Evolutionary conservation across 495 filamentous ascomycete species (phyloP), one percentile per base, ranked within the genome.

Genomic region (Neurospora sp.): DNA sequence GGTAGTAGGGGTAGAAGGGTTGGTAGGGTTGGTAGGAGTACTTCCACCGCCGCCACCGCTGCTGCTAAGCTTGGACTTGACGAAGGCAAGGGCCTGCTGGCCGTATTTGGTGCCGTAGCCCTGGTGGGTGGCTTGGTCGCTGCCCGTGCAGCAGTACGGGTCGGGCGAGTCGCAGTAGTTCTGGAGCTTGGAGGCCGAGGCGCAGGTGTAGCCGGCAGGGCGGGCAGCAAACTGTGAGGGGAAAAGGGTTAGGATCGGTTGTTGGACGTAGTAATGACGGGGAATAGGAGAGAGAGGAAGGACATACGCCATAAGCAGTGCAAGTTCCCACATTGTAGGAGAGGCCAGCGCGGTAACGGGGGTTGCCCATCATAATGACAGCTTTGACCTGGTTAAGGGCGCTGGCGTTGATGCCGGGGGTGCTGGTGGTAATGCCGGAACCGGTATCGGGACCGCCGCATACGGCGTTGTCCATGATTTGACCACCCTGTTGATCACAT

Each of bases 141-240:
- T 89, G 71, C 89, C 89, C 69, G 85, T 89, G 82, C 88, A 90
- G 84, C 89, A 91, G 79, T 89, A 90, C 11, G 89, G 89, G 78
- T 91, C 89, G 6, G 86, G 73, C 34, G 85, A 77, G 79, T 91
- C 89, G 79, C 89, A 91, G 83, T 90, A 91, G 13, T 83, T 87
- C 79, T 89, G 78, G 71, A 91, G 86, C 78, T 85, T 88, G 74
- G 73, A 76, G 21, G 84, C 84, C 39, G 76, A 78, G 9, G 87
- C 84, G 82, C 89, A 90, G 45, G 70, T 75, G 77, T 86, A 90
- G 39, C 88, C 89, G n/a, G 81, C 78, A 0, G 87, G 85, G 28
- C 89, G 87, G 74, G 85, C 79, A 71, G 83, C 87, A 73, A 91
- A 90, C 88, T 85, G 54, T 73, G 24, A 66, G 69, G 24, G 5